Conservation (phyloP, 371 early-diverging fungal species). For the Blakeslea trispora region DNA sequence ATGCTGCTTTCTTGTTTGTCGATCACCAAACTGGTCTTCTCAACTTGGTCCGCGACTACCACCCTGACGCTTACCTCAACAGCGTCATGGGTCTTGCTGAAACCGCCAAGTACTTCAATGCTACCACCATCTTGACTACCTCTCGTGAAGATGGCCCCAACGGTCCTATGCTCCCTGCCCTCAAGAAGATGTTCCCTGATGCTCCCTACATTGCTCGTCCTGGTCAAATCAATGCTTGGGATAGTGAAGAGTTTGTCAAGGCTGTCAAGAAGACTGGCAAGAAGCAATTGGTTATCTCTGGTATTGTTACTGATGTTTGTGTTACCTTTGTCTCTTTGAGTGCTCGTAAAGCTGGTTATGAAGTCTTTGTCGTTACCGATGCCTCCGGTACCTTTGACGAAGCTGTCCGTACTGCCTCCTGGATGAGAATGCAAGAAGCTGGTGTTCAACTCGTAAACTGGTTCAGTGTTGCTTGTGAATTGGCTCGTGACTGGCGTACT, state of each 20-base stretch:
- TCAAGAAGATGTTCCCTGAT: constrained; percentile 28
- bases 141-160: constrained; percentile 36
- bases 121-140: constrained; percentile 27
- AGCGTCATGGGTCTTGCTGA: constrained; percentile 35
- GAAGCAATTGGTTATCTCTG: constrained; percentile 35
- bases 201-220: constrained; percentile 28
- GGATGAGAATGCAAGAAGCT: constrained; percentile 33
- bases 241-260: constrained; percentile 21
- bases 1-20: constrained; percentile 29
- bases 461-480: constrained; percentile 32
- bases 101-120: constrained; percentile 28
- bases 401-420: constrained; percentile 29
- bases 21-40: constrained; percentile 36
- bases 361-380: constrained; percentile 35
- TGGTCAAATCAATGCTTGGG: constrained; percentile 40
- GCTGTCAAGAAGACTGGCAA: constrained; percentile 34
- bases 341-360: constrained; percentile 35
- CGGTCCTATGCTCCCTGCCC: constrained; percentile 24
- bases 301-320: constrained; percentile 40
- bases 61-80: constrained; percentile 23
- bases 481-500: constrained; percentile 31
- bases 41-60: constrained; percentile 27
- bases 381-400: constrained; percentile 29
- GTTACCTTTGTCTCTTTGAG: constrained; percentile 31
- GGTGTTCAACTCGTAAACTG: constrained; percentile 29